Percentiles rank a stretch among this genome's conserved stretches.
These are phyloP conservation scores for Macrolepiota dolichaula DNA, from an alignment of 768 basidiomycete genomes.

Conservation along the genomic window DNA sequence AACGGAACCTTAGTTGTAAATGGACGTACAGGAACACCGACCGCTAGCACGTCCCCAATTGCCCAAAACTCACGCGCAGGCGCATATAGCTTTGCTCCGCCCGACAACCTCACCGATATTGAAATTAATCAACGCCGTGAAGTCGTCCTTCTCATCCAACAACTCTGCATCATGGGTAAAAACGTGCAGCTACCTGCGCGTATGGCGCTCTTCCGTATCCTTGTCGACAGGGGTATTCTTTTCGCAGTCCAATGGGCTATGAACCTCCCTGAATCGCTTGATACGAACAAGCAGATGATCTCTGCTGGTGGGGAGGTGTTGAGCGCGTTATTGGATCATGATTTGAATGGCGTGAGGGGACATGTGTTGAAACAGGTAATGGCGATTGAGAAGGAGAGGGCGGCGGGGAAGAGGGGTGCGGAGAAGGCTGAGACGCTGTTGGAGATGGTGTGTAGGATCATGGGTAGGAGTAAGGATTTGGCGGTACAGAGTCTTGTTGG, in stretches of 20 bases:
- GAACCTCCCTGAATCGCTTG: conserved; percentile 57
- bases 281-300: conserved; percentile 53
- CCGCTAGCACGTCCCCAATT: not conserved
- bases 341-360: conserved; percentile 78
- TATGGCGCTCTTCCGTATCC: conserved; percentile 77
- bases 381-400: conserved; percentile 66
- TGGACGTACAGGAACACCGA: conserved; percentile 16
- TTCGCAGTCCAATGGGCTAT: conserved; percentile 94
- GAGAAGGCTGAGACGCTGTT: conserved; percentile 72
- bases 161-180: conserved; percentile 94
- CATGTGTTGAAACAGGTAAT: conserved; percentile 81
- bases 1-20: conserved; percentile 28
- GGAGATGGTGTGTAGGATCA: conserved; percentile 69
- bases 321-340: conserved; percentile 84
- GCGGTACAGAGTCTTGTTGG: conserved; percentile 90
- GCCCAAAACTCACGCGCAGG: conserved; percentile 20
- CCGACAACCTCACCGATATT: conserved; percentile 50
- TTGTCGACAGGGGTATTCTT: conserved; percentile 86
- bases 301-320: conserved; percentile 85
- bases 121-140: conserved; percentile 63
- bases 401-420: conserved; percentile 49
- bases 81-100: conserved; percentile 53
- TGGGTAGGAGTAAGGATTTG: conserved; percentile 78
- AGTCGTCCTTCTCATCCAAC: conserved; percentile 85
- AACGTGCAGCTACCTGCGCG: conserved; percentile 90